Evolutionary conservation across 495 filamentous ascomycete species (phyloP).

Genomic region (Xylona heveae): DNA sequence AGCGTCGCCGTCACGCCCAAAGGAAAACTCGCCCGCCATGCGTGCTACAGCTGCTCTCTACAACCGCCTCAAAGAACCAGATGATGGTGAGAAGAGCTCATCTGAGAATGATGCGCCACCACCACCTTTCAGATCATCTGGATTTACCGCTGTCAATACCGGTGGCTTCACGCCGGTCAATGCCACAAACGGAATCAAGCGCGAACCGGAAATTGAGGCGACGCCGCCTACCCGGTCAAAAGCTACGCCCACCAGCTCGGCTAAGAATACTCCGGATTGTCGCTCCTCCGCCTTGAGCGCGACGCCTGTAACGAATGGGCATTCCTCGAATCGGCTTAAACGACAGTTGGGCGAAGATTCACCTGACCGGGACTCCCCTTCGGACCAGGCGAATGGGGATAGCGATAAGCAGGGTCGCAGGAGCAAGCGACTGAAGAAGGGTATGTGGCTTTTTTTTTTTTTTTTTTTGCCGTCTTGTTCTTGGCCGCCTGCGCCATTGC

Average conservation of each 20-base stretch:
- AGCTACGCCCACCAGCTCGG: slow-evolving; percentile 29
- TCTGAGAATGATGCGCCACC: slow-evolving; percentile 31
- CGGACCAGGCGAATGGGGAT: slow-evolving; percentile 44
- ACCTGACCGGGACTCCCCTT: slow-evolving; percentile 29
- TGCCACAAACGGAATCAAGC: slow-evolving; percentile 21
- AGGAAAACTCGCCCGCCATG: slow-evolving; percentile 48
- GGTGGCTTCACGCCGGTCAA: slow-evolving; percentile 53
- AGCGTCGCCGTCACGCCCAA: slow-evolving; percentile 42
- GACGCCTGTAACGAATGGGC: slow-evolving; percentile 31
- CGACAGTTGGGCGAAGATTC: slow-evolving; percentile 66
- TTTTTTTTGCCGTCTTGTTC: slow-evolving; percentile 2
- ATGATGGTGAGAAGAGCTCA: slow-evolving; percentile 28
- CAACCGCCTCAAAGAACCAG: slow-evolving; percentile 35
- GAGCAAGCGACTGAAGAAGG: slow-evolving; percentile 88
- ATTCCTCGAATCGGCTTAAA: slow-evolving; percentile 41
- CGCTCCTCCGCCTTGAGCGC: slow-evolving; percentile 27
- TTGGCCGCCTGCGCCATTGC: no score
- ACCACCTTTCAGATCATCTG: slow-evolving; percentile 28
- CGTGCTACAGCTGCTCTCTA: slow-evolving; percentile 46
- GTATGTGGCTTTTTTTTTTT: slow-evolving; percentile 24
- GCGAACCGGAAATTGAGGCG: slow-evolving; percentile 26
- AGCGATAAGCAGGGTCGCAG: slow-evolving; percentile 45
- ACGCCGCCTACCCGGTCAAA: slow-evolving; percentile 11
- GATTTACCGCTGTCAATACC: slow-evolving; percentile 68
- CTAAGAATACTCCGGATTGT: slow-evolving; percentile 37